Base-by-base conservation (phyloP, 2,329 filamentous ascomycete species). In the Claviceps sp. region DNA sequence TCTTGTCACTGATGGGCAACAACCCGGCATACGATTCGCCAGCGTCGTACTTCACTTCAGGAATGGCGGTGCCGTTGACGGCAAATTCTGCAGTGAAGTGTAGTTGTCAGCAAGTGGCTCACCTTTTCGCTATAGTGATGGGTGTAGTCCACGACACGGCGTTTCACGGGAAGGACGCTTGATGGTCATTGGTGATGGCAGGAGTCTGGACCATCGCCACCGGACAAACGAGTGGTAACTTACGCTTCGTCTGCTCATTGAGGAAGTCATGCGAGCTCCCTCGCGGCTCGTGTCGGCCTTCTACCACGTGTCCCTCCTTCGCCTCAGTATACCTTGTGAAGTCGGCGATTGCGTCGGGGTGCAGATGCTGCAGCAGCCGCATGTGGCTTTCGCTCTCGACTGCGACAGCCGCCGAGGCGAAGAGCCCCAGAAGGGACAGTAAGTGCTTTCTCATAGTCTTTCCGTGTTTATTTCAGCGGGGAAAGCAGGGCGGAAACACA, bases 21-120 rank as follows among this genome's bases (percentile, higher is more conserved):
- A 77, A 66, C n/a, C 78, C 78, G 45, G 78, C 71, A 60, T 80
- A 81, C 0, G 74, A 78, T 62, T 81, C 77, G 52, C 73, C 73
- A 48, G 83, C 69, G 54, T 86, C 81, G 57, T 82, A 86, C 48
- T 75, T 64, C 2, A 86, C 79, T 16, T 84, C 78, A 1, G 83
- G 83, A 52, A 86, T 73, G 1, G 68, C 72, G 1, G 71, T 74
- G 34, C 82, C 78, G 61, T 85, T 77, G 50, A 84, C 76, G 43
- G 71, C 72, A 56, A 78, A 84, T 54, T 73, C 80, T 70, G 30
- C 65, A 2, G 72, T 74, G 13, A 5, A 37, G n/a, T 38, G 37
- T 4, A 38, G 34, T 24, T 42, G n/a, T 43, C 5, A 43, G 42
- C 16, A 14, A 43, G 20, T 22, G 42, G n/a, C 41, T 14, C 41